These are phyloP conservation scores for Prunus mume DNA, from an alignment of 306 rosid species.

Conservation along the genomic window DNA sequence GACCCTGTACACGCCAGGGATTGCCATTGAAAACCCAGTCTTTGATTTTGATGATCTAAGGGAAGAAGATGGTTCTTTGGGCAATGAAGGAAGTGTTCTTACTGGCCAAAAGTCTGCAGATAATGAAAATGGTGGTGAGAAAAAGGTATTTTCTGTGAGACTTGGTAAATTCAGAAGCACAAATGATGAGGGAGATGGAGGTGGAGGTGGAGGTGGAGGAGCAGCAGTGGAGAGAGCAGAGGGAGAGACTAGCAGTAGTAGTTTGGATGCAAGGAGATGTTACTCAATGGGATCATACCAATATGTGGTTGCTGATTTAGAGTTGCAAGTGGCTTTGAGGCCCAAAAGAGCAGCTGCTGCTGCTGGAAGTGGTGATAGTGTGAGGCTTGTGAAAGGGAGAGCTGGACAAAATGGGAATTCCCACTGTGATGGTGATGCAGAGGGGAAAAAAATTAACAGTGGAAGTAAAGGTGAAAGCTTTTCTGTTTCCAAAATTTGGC, in stretches of 20 bases:
- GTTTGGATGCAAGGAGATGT: slow-evolving; percentile 80
- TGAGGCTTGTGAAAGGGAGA: slow-evolving; percentile 62
- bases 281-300: slow-evolving; percentile 93
- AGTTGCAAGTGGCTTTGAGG: slow-evolving; percentile 63
- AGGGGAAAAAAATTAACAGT: slow-evolving; percentile 59
- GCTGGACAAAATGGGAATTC: slow-evolving; percentile 42
- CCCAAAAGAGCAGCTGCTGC: slow-evolving; percentile 39
- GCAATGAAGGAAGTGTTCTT: slow-evolving; percentile 32
- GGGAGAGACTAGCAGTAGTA: slow-evolving; percentile 67
- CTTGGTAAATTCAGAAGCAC: slow-evolving; percentile 77
- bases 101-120: slow-evolving; percentile 47
- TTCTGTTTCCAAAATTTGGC: slow-evolving; percentile 92
- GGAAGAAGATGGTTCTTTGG: slow-evolving; percentile 52
- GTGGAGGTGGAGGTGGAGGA: neutral
- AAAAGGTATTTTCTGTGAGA: slow-evolving; percentile 75
- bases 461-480: slow-evolving; percentile 86
- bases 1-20: slow-evolving; percentile 50
- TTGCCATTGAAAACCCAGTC: slow-evolving; percentile 58
- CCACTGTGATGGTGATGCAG: slow-evolving; percentile 52
- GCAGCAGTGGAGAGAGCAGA: slow-evolving; percentile 31
- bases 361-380: slow-evolving; percentile 29
- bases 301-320: slow-evolving; percentile 83
- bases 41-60: slow-evolving; percentile 48
- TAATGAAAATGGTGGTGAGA: slow-evolving; percentile 53
- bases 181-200: slow-evolving; percentile 40